Base-by-base conservation (phyloP, 345 rosid genomes). In the Xanthoceras sorbifolium region DNA sequence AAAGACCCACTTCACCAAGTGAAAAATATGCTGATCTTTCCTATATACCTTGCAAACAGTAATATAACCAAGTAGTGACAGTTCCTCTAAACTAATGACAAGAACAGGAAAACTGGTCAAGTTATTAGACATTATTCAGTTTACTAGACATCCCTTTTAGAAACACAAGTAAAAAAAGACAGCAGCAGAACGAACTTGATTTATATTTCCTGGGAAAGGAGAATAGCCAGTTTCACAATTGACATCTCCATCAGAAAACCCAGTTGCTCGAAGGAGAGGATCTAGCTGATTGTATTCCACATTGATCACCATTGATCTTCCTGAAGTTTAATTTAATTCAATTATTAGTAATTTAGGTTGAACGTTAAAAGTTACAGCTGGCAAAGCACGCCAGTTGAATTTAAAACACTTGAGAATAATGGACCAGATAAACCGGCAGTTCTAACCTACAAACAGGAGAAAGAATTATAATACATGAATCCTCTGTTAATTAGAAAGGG, bases 231-330 rank as follows among this genome's bases (percentile, higher is more conserved):
- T 92, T 88, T 96, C 97, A 26, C 83, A 84, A 69, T 96, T 93
- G 79, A 77, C 97, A 85, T 96, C 99, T 36, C 99, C 99, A 80
- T 96, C 94, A 38, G 91, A 94, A 83, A 86, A 79, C 64, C 93
- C 94, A 70, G 90, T 79, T 70, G 99, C 94, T 84, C 98, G 88
- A 64, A 96, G 98, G 78, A 96, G 85, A 54, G 99, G 99, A 80
- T 96, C 99, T 77, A 96, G 94, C 77, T 96, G 99, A 86, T 96
- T 96, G 87, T 93, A 93, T 74, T 96, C 99, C 78, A 96, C 99
- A 75, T 96, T 96, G 78, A 93, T 92, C 80, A 96, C 98, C 98
- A 93, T 92, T 0, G 97, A 85, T 82, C 98, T 84, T 63, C 99
- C 99, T 96, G 88, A 69, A 80, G 66, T 82, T 73, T 67, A 59